Percentiles rank a stretch among this genome's conserved stretches.
phyloP scores from a whole-genome alignment of 208 protist genomes.

The Leishmania mexicana region DNA sequence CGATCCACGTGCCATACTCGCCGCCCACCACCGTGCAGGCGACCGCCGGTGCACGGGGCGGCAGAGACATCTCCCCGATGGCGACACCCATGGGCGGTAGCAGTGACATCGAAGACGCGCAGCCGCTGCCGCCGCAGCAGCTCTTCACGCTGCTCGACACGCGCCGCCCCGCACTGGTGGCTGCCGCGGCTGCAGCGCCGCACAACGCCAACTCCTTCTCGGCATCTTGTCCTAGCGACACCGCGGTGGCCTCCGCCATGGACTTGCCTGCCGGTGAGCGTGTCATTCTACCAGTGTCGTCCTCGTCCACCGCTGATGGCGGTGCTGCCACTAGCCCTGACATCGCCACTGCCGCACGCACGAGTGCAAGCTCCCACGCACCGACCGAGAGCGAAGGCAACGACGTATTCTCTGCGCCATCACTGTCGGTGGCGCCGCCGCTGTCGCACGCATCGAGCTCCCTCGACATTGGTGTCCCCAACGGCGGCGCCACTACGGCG shows the following conservation, averaged over 20 bases:
- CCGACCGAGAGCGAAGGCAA: background rate
- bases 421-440: background rate
- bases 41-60: background rate
- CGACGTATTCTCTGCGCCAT: background rate
- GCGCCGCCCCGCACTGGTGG: slow-evolving; percentile 18
- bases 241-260: background rate
- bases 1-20: background rate
- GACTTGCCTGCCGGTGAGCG: background rate
- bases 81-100: background rate
- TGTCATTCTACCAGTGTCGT: too few relatives aligned
- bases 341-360: too few relatives aligned
- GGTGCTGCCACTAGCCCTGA: background rate
- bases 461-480: background rate
- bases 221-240: background rate
- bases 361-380: too few relatives aligned
- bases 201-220: background rate
- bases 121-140: slow-evolving; percentile 16
- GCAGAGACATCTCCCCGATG: background rate
- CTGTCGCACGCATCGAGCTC: background rate
- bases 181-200: slow-evolving; percentile 4
- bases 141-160: slow-evolving; percentile 22
- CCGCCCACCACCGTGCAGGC: background rate
- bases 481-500: too few relatives aligned
- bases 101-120: background rate
- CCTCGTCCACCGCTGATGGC: background rate